Conservation (phyloP, 2,329 filamentous ascomycete species). For the Elsinoe perseae region DNA sequence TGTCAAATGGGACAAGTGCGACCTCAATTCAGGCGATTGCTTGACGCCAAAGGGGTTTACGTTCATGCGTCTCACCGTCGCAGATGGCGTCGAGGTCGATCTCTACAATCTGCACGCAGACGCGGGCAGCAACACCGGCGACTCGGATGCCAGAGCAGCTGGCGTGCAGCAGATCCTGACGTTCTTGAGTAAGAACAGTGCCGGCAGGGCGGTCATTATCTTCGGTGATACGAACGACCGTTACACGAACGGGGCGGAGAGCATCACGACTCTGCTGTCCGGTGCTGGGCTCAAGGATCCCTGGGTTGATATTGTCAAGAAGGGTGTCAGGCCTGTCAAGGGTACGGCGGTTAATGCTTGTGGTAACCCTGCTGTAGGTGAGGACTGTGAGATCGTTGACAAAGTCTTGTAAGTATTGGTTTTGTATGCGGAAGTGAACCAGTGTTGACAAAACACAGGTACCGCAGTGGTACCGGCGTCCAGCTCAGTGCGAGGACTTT, state of each 20-base stretch:
- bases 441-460: conserved; percentile 10
- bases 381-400: conserved; percentile 58
- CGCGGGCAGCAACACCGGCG: conserved; percentile 49
- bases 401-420: conserved; percentile 50
- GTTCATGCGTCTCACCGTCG: conserved; percentile 52
- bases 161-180: conserved; percentile 54
- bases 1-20: conserved; percentile 53
- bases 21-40: conserved; percentile 51
- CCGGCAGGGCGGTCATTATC: conserved; percentile 55
- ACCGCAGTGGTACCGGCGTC: conserved; percentile 28
- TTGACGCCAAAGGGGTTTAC: conserved; percentile 64
- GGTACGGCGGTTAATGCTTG: conserved; percentile 37
- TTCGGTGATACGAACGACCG: conserved; percentile 60
- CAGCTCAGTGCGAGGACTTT: conserved; percentile 44
- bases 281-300: conserved; percentile 49
- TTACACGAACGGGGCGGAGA: conserved; percentile 52
- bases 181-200: conserved; percentile 50
- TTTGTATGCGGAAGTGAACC: neutral
- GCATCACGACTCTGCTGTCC: conserved; percentile 43
- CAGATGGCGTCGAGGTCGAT: conserved; percentile 50
- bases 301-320: conserved; percentile 49
- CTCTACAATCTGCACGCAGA: conserved; percentile 61
- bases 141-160: conserved; percentile 49
- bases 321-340: conserved; percentile 9
- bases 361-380: conserved; percentile 48